Evolutionary conservation across 352 stramenopile genomes (phyloP), one percentile per base, ranked within the genome.

Genomic region (Phytophthora tubulina): DNA sequence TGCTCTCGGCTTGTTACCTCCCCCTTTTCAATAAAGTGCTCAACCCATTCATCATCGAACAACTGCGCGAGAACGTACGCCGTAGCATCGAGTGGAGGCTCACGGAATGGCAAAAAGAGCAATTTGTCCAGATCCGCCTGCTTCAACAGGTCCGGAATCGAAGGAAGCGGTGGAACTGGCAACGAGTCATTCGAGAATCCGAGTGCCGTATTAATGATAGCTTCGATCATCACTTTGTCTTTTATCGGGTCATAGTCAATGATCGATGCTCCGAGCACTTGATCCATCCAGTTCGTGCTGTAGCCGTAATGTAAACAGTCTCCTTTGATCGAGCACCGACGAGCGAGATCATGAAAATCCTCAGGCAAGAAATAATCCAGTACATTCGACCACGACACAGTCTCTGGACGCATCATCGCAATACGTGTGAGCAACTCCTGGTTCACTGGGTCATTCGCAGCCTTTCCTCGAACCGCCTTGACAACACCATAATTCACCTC

Each of bases 331-430:
- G 60, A 75, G 30, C 72, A 78, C 2, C 72, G 60, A 36, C 72
- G 72, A n/a, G 72, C 72, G 10, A 78, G 32, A n/a, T 78, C 71
- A 21, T 72, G 71, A 27, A 78, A 75, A 39, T 78, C 71, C 17
- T 68, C 36, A 8, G 60, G 55, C 32, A 73, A 42, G 35, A 75
- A 72, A 7, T 66, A 61, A 36, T 78, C 60, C 2, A 75, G 15
- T 46, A 78, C 15, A 52, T 69, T 75, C 0, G 71, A 68, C 71
- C 66, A 78, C 21, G 71, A 78, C 1, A 78, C 75, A 3, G 60
- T 73, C 10, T 68, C 38, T 17, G 71, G 66, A 7, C 49, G 49
- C 66, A 75, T 35, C 27, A 0, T 33, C 3, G 71, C 71, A 50
- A 78, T 77, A 56, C 66, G 66, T n/a, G 38, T 13, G 14, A 75